Percentiles rank a stretch among this genome's conserved stretches.
Evolutionary conservation across 1,284 basidiomycete species (phyloP).

Genomic region (Puccinia hordei): DNA sequence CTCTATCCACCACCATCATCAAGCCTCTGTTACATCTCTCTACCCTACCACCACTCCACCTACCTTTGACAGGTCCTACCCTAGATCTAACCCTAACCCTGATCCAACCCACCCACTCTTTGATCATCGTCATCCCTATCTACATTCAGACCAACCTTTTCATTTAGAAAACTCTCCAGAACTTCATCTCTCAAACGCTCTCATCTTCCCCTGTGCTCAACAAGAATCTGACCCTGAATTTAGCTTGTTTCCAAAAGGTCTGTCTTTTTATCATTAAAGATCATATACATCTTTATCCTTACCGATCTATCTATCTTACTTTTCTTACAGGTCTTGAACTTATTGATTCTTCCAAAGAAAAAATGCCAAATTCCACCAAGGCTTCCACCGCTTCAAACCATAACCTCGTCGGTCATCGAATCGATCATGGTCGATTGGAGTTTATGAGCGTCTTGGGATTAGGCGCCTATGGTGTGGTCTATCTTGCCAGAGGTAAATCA

Average conservation of each 20-base stretch:
- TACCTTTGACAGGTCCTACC: neutral
- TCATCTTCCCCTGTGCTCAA: slow-evolving; percentile 39
- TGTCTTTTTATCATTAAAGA: neutral
- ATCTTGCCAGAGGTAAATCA: slow-evolving; percentile 71
- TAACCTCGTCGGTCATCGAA: slow-evolving; percentile 60
- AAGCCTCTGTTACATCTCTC: neutral
- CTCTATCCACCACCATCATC: no score
- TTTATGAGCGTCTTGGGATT: slow-evolving; percentile 87
- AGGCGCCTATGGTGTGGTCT: slow-evolving; percentile 94
- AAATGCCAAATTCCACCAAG: slow-evolving; percentile 34
- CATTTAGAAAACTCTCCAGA: slow-evolving; percentile 44
- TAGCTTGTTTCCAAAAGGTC: slow-evolving; percentile 29
- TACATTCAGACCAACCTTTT: slow-evolving; percentile 39
- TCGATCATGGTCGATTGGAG: slow-evolving; percentile 66
- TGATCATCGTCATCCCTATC: slow-evolving; percentile 37
- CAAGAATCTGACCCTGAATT: slow-evolving; percentile 45
- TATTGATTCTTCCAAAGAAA: slow-evolving; percentile 30
- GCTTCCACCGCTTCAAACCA: slow-evolving; percentile 51
- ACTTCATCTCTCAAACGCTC: slow-evolving; percentile 11
- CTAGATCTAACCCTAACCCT: neutral
- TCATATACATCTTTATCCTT: neutral
- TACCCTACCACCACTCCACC: neutral
- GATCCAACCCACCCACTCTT: slow-evolving; percentile 5
- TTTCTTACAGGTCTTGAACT: slow-evolving; percentile 30
- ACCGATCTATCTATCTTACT: neutral